Conservation (phyloP, 2,329 filamentous ascomycete species). For the Botrytis cinerea region DNA sequence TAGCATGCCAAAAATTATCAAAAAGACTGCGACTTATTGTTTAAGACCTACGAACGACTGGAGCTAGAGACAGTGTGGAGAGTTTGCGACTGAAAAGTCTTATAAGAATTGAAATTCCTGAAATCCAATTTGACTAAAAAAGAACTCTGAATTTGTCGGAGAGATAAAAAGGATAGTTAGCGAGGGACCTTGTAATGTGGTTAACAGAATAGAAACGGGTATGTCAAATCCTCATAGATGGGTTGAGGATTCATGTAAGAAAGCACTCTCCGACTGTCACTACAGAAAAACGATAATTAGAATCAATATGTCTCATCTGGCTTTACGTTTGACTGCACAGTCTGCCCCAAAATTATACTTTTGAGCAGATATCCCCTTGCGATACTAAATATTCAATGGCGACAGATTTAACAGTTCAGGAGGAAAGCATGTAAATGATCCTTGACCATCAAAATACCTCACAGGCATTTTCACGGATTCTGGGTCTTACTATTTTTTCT, state of each 20-base stretch:
- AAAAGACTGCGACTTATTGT: neutral
- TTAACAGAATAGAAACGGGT: too few species aligned
- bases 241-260: neutral
- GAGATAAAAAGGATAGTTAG: neutral
- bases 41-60: neutral
- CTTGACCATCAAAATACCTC: neutral
- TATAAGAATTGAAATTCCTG: neutral
- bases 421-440: neutral
- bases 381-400: neutral
- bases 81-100: neutral
- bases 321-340: neutral
- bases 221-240: neutral
- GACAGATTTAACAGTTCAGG: neutral
- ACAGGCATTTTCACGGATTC: neutral
- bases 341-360: rapidly evolving
- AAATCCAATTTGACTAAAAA: neutral
- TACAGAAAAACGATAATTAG: neutral
- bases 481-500: neutral
- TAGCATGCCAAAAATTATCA: too few species aligned
- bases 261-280: neutral
- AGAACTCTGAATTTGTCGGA: neutral
- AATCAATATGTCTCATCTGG: neutral
- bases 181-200: neutral
- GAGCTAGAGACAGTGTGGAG: neutral
- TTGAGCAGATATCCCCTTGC: neutral